Conservation (phyloP, 2,329 filamentous ascomycete genomes). For the Talaromyces verruculosus region DNA sequence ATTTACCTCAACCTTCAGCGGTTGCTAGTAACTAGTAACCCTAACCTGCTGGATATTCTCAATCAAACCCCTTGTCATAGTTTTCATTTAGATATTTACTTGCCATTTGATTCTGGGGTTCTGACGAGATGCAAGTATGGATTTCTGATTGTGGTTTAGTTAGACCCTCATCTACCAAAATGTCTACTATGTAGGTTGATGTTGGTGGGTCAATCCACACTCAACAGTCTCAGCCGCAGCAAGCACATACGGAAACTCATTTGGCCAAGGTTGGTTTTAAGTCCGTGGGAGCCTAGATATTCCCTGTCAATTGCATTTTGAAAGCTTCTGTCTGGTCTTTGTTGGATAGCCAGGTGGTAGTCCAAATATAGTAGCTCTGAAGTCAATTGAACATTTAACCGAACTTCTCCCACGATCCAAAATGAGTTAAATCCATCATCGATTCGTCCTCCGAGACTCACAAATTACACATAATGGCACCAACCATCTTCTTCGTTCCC, state of each 20-base stretch:
- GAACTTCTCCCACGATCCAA: neutral
- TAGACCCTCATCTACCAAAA: neutral
- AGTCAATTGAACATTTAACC: neutral
- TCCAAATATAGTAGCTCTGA: neutral
- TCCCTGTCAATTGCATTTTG: neutral
- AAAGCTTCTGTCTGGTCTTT: neutral
- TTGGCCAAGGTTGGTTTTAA: neutral
- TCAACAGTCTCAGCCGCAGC: neutral
- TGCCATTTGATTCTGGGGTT: neutral
- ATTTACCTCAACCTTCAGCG: neutral
- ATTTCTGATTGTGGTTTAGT: neutral
- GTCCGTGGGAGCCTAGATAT: neutral
- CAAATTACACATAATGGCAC: neutral
- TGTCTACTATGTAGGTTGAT: neutral
- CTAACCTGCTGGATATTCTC: neutral
- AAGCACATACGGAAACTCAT: neutral
- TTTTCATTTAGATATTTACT: neutral
- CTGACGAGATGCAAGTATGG: neutral
- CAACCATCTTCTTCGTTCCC: constrained; percentile 15
- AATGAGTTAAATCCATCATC: neutral
- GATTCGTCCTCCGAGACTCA: neutral
- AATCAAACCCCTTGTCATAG: neutral
- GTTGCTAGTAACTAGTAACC: neutral
- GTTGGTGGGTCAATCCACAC: neutral
- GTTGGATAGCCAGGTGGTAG: neutral